Evolutionary conservation across 371 early-diverging fungal genomes (phyloP), one percentile per base, ranked within the genome.

Genomic region (Syncephalis plumigaleata): DNA sequence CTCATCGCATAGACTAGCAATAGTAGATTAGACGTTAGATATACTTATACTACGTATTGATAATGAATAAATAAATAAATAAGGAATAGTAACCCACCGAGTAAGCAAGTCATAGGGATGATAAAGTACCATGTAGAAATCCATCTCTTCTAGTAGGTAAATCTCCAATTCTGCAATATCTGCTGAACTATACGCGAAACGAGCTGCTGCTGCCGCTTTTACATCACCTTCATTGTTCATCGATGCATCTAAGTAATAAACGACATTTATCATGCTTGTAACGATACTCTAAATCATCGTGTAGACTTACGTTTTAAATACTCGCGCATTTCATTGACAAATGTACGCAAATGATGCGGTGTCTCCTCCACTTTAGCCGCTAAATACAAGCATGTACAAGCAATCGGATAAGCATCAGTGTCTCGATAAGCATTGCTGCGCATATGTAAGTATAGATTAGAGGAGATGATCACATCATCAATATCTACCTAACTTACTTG

Each of bases 141-240:
- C 75, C 42, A 92, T 67, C 26, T 87, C 89, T 56, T 91, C 91
- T 39, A 92, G 46, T 26, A 92, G 55, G 50, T 88, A 86, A 59
- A 85, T 87, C 55, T 92, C 92, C 60, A 83, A 87, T 45, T 89
- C 91, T 36, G 90, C 89, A 42, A 92, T 72, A 53, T 78, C 72
- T 13, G 68, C 58, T 31, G 75, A 66, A 20, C 84, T 86, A 52
- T 85, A 89, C 0, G 73, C 68, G 49, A 84, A 84, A 9, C 57
- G 45, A 8, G 63, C 71, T 15, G 56, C 56, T 31, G 56, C 56
- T 31, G 11, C 11, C 11, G 31, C 11, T 31, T 31, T 31, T 7
- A 4, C 31, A 31, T 31, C 31, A 4, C 4, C 31, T 31, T 31
- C 31, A 7, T 4, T 31, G 11, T 4, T 31, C 11, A 11, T 31